Conservation (phyloP, 2,329 filamentous ascomycete genomes). For the Cercospora brassicicola region DNA sequence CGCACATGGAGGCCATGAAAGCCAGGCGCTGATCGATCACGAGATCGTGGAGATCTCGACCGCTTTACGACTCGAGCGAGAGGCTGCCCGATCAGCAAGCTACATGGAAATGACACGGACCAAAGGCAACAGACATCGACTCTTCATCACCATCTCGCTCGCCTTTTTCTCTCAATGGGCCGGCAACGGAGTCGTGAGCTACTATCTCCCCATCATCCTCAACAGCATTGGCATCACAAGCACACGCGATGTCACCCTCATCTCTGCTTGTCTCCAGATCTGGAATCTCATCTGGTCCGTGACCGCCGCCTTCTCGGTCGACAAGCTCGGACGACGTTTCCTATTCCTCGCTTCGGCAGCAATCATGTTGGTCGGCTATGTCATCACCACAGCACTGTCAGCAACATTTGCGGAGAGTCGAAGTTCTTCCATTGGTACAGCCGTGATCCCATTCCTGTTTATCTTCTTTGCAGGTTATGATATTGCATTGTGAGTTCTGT, state of each 20-base stretch:
- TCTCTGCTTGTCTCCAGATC: conserved; percentile 45
- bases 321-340: conserved; percentile 46
- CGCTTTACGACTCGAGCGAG: conserved; percentile 44
- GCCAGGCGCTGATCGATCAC: conserved; percentile 65
- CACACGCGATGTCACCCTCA: conserved; percentile 39
- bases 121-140: conserved; percentile 38
- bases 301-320: conserved; percentile 43
- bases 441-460: conserved; percentile 47
- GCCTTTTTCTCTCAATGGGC: conserved; percentile 44
- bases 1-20: conserved; percentile 57
- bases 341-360: conserved; percentile 46
- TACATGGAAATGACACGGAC: conserved; percentile 27
- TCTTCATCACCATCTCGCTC: conserved; percentile 43
- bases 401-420: conserved; percentile 40
- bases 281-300: conserved; percentile 44
- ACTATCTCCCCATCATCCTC: conserved; percentile 38
- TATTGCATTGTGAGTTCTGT: conserved; percentile 32
- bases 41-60: conserved; percentile 62
- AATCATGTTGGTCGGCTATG: conserved; percentile 49
- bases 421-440: conserved; percentile 39
- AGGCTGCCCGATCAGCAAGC: conserved; percentile 49
- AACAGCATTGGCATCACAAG: conserved; percentile 43
- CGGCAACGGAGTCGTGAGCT: conserved; percentile 43
- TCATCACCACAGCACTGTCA: conserved; percentile 30
- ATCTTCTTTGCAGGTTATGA: conserved; percentile 47